A percentile compares a stretch with the other conserved stretches of the same genome.
These are phyloP conservation scores for Aspergillus bombycis DNA, from an alignment of 2,329 filamentous ascomycete genomes.

Conservation along the genomic window DNA sequence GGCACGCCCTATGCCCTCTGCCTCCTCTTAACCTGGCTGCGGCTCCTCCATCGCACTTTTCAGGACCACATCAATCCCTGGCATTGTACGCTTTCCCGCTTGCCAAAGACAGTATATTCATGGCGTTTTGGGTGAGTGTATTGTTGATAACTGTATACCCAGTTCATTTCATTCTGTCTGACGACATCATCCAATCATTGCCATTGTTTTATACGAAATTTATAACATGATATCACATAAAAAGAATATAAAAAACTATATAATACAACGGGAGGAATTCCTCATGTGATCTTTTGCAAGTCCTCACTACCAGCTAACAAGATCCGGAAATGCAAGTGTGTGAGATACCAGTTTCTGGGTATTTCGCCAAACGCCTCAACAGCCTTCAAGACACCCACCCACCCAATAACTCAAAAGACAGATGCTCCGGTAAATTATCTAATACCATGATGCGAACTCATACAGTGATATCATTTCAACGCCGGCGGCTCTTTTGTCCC, in stretches of 20 bases:
- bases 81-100: background rate
- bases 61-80: background rate
- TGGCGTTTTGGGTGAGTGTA: constrained; percentile 2
- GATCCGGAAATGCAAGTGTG: background rate
- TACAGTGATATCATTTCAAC: constrained; percentile 22
- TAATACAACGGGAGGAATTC: background rate
- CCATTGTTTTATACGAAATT: background rate
- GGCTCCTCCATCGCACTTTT: background rate
- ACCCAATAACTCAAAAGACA: constrained; percentile 1
- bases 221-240: background rate
- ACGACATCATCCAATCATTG: background rate
- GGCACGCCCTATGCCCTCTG: no score
- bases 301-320: background rate
- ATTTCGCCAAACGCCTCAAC: constrained; percentile 4
- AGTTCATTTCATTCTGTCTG: background rate
- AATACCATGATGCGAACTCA: background rate
- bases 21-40: background rate
- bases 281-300: background rate
- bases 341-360: background rate
- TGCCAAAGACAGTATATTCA: background rate
- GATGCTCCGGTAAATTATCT: background rate
- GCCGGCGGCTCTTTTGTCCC: constrained; percentile 35
- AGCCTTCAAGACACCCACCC: background rate
- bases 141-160: background rate
- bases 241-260: background rate